Evolutionary conservation across 352 stramenopile genomes (phyloP).

Genomic region (Globisporangium splendens): DNA sequence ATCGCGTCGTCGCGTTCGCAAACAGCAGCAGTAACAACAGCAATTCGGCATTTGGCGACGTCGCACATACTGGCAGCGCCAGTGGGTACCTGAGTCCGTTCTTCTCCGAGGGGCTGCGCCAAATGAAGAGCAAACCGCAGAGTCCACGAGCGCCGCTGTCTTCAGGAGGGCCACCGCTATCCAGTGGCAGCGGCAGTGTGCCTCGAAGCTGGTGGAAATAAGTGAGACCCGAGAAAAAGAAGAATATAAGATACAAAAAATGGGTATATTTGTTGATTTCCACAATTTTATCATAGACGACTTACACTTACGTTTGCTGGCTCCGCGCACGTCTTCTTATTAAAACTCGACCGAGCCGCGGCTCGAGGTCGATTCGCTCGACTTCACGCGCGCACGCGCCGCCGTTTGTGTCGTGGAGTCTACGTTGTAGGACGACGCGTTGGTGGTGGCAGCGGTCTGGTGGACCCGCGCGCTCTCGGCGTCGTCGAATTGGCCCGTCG

Average conservation of each 20-base stretch:
- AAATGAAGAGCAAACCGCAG: constrained; percentile 39
- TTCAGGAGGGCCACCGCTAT: constrained; percentile 15
- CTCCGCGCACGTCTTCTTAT: not conserved
- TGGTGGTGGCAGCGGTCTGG: constrained; percentile 6
- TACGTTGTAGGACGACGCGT: not conserved
- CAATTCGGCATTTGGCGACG: constrained; percentile 9
- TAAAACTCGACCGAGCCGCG: constrained; percentile 63
- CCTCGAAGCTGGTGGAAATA: constrained; percentile 11
- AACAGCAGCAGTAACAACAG: constrained; percentile 35
- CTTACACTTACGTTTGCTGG: too few species aligned
- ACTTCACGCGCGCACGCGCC: constrained; percentile 14
- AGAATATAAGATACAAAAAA: not conserved
- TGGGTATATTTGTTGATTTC: too few species aligned
- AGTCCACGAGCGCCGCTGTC: not conserved
- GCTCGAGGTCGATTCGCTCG: constrained; percentile 19
- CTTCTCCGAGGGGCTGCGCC: constrained; percentile 34
- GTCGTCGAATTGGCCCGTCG: constrained; percentile 48
- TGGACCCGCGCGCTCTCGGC: constrained; percentile 9
- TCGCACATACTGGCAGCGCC: constrained; percentile 13
- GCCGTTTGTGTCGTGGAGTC: not conserved
- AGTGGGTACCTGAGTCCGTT: constrained; percentile 12
- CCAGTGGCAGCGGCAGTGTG: constrained; percentile 14
- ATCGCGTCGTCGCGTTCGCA: constrained; percentile 55
- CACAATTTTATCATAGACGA: too few species aligned
- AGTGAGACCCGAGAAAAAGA: not conserved